Evolutionary conservation across 306 rosid species (phyloP).

Genomic region (Macrotyloma uniflorum): DNA sequence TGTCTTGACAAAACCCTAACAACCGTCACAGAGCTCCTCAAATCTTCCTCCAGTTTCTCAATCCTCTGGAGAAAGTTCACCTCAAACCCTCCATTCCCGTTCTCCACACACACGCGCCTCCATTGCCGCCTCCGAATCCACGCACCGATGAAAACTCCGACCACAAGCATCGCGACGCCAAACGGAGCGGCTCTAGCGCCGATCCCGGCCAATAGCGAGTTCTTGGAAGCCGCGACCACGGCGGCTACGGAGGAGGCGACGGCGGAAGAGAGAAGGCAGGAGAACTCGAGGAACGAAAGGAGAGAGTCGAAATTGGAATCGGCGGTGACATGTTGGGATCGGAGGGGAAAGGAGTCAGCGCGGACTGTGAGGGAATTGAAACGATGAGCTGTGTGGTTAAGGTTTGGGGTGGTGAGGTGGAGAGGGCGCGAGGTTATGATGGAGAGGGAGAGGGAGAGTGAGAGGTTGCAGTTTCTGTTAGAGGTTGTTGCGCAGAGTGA

Average conservation of each 20-base stretch:
- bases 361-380: conserved; percentile 31
- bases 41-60: conserved; percentile 83
- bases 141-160: conserved; percentile 60
- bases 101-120: conserved; percentile 51
- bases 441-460: conserved; percentile 35
- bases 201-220: conserved; percentile 38
- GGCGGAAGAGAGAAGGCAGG: conserved; percentile 65
- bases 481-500: neutral
- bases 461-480: conserved; percentile 29
- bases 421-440: conserved; percentile 37
- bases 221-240: conserved; percentile 47
- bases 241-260: conserved; percentile 46
- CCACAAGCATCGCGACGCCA: conserved; percentile 51
- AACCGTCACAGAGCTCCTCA: conserved; percentile 56
- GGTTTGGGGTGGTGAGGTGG: conserved; percentile 40
- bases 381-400: conserved; percentile 14
- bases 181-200: conserved; percentile 45
- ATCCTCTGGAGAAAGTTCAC: conserved; percentile 72
- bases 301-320: conserved; percentile 57
- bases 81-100: conserved; percentile 55
- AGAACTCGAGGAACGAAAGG: conserved; percentile 58
- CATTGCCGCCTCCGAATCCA: conserved; percentile 80
- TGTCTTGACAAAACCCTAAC: conserved; percentile 77
- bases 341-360: conserved; percentile 29
- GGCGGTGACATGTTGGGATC: conserved; percentile 38